phyloP scores from a whole-genome alignment of 1,284 basidiomycete genomes.

The Cutaneotrichosporon arboriforme region DNA sequence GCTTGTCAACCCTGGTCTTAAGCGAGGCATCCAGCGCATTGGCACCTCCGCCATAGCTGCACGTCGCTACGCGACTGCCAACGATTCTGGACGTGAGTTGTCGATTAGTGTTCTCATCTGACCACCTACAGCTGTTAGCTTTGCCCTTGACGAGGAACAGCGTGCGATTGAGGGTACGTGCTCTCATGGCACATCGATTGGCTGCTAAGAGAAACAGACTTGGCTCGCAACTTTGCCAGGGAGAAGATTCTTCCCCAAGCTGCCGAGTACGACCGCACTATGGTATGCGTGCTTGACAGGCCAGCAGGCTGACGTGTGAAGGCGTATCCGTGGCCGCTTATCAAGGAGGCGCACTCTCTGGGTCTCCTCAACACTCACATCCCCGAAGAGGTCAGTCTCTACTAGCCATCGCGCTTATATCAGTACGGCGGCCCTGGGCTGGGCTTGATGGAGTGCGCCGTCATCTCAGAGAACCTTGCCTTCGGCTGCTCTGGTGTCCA shows the following conservation, averaged over 20 bases:
- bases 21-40: not conserved
- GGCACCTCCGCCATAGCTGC: not conserved
- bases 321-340: slow-evolving; percentile 54
- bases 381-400: slow-evolving; percentile 45
- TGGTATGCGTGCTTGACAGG: slow-evolving; percentile 27
- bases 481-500: slow-evolving; percentile 56
- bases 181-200: too few relatives aligned
- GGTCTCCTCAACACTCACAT: slow-evolving; percentile 52
- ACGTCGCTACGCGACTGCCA: not conserved
- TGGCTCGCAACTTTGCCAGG: slow-evolving; percentile 51
- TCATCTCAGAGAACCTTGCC: slow-evolving; percentile 52
- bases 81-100: not conserved
- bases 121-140: slow-evolving; percentile 20
- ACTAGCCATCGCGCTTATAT: not conserved
- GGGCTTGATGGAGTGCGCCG: slow-evolving; percentile 51
- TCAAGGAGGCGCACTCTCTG: slow-evolving; percentile 53
- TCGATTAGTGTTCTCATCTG: not conserved
- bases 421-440: slow-evolving; percentile 54
- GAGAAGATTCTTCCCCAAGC: slow-evolving; percentile 54
- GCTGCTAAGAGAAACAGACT: slow-evolving; percentile 39
- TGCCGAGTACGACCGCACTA: slow-evolving; percentile 50
- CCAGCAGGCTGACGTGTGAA: slow-evolving; percentile 8
- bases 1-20: not conserved
- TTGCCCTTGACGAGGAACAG: slow-evolving; percentile 40
- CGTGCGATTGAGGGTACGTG: slow-evolving; percentile 37